Evolutionary conservation across 768 basidiomycete species (phyloP).

Genomic region (Russula foetens): DNA sequence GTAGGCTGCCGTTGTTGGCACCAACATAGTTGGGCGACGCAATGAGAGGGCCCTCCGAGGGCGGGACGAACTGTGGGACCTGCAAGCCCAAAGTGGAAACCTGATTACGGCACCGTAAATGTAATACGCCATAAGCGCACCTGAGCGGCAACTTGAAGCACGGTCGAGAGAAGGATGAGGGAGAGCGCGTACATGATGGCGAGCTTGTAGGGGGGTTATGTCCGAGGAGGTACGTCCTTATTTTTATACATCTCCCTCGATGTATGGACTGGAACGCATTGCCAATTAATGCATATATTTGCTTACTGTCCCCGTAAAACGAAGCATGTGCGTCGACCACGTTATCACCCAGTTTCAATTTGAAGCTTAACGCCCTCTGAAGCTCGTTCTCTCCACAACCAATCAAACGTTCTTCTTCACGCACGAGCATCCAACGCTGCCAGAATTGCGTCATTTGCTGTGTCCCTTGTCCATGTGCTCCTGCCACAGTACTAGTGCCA

Average conservation of each 20-base stretch:
- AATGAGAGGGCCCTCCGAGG: slow-evolving; percentile 24
- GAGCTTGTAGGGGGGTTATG: background rate
- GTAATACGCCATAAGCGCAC: background rate
- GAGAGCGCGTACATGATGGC: slow-evolving; percentile 4
- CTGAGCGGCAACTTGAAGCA: background rate
- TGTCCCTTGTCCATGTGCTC: background rate
- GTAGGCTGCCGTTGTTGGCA: slow-evolving; percentile 35
- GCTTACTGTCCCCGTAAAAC: too few relatives aligned
- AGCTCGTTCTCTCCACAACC: background rate
- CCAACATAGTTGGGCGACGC: slow-evolving; percentile 35
- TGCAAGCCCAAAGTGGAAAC: background rate
- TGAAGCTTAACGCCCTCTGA: too few relatives aligned
- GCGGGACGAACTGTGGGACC: slow-evolving; percentile 27
- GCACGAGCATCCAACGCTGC: background rate
- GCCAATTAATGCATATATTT: too few relatives aligned
- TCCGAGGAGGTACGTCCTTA: background rate
- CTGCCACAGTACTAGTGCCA: background rate
- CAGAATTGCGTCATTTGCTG: too few relatives aligned
- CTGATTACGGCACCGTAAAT: too few relatives aligned
- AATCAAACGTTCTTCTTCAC: background rate
- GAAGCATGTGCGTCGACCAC: background rate
- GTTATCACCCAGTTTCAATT: too few relatives aligned
- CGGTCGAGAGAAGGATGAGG: background rate
- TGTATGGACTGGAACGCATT: too few relatives aligned
- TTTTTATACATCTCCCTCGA: too few relatives aligned